These are phyloP conservation scores for Lagerstroemia speciosa DNA, from an alignment of 345 rosid species.

Conservation along the genomic window DNA sequence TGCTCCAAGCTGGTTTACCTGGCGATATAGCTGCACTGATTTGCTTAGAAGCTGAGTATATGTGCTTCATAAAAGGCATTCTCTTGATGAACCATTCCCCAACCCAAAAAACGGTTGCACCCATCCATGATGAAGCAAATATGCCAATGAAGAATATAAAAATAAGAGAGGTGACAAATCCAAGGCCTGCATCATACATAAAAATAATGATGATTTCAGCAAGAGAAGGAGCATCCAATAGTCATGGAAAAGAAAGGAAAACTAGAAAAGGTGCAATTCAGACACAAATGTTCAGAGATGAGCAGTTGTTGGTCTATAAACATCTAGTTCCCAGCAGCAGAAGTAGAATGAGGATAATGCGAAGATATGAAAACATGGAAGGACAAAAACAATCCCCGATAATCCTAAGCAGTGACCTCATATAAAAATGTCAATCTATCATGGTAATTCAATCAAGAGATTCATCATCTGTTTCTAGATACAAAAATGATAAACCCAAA, in stretches of 20 bases:
- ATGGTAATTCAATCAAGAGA: background rate
- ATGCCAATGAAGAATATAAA: constrained; percentile 68
- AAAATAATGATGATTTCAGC: background rate
- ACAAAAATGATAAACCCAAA: background rate
- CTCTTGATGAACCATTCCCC: constrained; percentile 80
- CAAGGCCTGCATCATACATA: constrained; percentile 52
- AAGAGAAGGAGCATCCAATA: background rate
- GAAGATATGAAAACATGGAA: too few species aligned
- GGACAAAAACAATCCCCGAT: too few species aligned
- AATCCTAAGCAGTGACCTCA: too few species aligned
- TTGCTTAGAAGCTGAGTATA: constrained; percentile 80
- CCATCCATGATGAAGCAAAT: constrained; percentile 85
- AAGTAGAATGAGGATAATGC: too few species aligned
- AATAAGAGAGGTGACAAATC: constrained; percentile 64
- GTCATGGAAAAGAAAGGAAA: background rate
- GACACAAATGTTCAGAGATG: background rate
- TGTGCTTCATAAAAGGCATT: constrained; percentile 71
- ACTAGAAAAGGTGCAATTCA: background rate
- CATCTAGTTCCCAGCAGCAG: too few species aligned
- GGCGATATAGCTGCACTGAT: constrained; percentile 78
- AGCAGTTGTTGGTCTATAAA: too few species aligned
- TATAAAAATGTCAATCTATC: too few species aligned
- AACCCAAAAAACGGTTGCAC: constrained; percentile 64
- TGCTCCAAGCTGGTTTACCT: constrained; percentile 26
- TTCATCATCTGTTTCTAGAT: background rate